A percentile compares a stretch with the other conserved stretches of the same genome.
phyloP scores from a whole-genome alignment of 2,329 filamentous ascomycete genomes.

The Aspergillus luchuensis region DNA sequence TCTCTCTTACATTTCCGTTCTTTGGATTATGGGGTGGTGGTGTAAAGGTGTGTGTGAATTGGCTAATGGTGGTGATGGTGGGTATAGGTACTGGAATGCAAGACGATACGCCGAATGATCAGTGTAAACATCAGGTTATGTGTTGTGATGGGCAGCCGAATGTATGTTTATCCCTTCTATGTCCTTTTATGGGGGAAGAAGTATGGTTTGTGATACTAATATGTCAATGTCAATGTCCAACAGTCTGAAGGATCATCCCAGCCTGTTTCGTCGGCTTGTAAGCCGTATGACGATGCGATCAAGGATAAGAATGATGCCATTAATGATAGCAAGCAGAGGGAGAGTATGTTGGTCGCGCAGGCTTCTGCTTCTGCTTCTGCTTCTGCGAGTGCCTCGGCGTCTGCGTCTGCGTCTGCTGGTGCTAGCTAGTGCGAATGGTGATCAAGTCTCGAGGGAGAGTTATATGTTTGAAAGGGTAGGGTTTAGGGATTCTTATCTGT shows the following conservation, averaged over 20 bases:
- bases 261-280: conserved; percentile 9
- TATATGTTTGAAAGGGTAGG: too few species aligned
- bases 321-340: conserved; percentile 6
- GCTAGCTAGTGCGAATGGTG: background rate
- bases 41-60: too few species aligned
- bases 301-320: conserved; percentile 23
- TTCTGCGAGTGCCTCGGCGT: background rate
- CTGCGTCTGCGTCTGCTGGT: background rate
- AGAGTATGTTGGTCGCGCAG: background rate
- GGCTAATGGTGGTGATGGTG: too few species aligned
- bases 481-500: background rate
- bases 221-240: too few species aligned
- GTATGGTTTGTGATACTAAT: too few species aligned
- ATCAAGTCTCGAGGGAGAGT: background rate
- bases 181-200: too few species aligned
- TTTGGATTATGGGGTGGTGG: too few species aligned
- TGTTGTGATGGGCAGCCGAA: conserved; percentile 23
- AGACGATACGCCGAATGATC: conserved; percentile 12
- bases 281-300: conserved; percentile 26
- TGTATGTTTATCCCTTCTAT: conserved; percentile 12
- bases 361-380: background rate
- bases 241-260: background rate
- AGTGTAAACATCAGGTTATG: conserved; percentile 28
- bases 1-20: too few species aligned
- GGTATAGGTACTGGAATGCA: conserved; percentile 26